Evolutionary conservation across 345 rosid species (phyloP), one percentile per base, ranked within the genome.

Genomic region (Turnera subulata): DNA sequence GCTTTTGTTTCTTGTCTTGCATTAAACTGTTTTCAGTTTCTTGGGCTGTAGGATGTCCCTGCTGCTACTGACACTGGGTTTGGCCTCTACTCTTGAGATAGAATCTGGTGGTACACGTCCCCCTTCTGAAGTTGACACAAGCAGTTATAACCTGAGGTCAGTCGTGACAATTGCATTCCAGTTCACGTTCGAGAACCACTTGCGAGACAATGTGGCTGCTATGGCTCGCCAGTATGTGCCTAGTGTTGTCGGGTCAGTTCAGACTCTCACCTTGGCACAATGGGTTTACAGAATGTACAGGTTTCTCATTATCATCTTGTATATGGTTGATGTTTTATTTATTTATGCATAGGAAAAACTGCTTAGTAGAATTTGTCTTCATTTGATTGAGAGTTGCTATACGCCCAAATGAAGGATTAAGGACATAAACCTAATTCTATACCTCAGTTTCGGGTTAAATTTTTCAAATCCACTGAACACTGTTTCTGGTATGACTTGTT

Each of bases 171-270:
- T 92, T 29, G 98, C 98, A 7, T 92, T 92, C 79, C 98, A 89
- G 46, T 92, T 89, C 56, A 73, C 81, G 40, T 92, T 80, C 55
- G 98, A 92, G 79, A 83, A 76, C 74, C 93, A 92, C 65, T 35
- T 82, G 58, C 83, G 76, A 60, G 96, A 92, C 64, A 86, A 68
- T 54, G 98, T 89, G 53, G 98, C 98, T 54, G 81, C 85, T 20
- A 92, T 92, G 96, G 98, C 98, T 45, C 95, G 95, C 39, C 96
- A 89, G 55, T 92, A 89, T 29, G 88, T 92, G 44, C 84, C 93
- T 4, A 82, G 86, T 72, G 81, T 89, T 32, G 89, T 92, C 46
- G 93, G 91, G 10, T 92, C 96, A 9, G 96, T 92, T 60, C 98
- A 92, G 78, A 86, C 98, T 53, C 83, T 86, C 53, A 92, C 98